phyloP scores from a whole-genome alignment of 768 basidiomycete genomes.

The Obba rivulosa region DNA sequence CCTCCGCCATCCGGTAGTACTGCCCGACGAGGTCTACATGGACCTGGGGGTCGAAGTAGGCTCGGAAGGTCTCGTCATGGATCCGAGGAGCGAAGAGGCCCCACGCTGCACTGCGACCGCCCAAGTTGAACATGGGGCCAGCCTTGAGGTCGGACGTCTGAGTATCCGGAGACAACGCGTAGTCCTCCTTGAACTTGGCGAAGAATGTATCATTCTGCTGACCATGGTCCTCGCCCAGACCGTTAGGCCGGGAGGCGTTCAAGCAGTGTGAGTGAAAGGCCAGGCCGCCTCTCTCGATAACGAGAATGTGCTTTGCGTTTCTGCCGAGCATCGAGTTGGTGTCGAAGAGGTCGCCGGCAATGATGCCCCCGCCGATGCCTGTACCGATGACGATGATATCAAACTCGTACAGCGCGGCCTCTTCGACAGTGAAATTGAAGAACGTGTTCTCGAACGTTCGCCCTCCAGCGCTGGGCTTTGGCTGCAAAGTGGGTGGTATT shows the following conservation, averaged over 20 bases:
- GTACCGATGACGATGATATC: conserved; percentile 22
- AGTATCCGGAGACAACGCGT: too few relatives aligned
- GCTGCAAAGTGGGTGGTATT: too few relatives aligned
- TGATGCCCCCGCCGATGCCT: conserved; percentile 20
- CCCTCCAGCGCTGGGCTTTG: too few relatives aligned
- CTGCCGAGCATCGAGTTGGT: conserved; percentile 17
- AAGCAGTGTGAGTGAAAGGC: conserved; percentile 23
- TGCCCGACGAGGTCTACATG: too few relatives aligned
- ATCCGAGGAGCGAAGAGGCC: conserved; percentile 15
- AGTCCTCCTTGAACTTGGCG: conserved; percentile 12
- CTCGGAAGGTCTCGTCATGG: too few relatives aligned
- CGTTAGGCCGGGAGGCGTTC: conserved; percentile 19
- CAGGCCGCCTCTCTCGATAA: conserved; percentile 22
- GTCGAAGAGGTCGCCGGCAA: conserved; percentile 22
- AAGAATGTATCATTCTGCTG: conserved; percentile 23
- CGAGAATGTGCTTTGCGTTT: conserved; percentile 17
- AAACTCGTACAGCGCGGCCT: neutral
- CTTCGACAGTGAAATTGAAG: neutral
- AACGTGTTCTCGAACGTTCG: neutral
- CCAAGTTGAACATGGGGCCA: conserved; percentile 18
- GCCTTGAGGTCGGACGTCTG: conserved; percentile 16
- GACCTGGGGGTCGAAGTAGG: too few relatives aligned
- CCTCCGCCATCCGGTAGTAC: too few relatives aligned
- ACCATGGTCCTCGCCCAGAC: conserved; percentile 16
- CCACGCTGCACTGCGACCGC: conserved; percentile 21